A percentile compares a stretch with the other conserved stretches of the same genome.
phyloP scores from a whole-genome alignment of 306 rosid genomes.

The Quercus parvula region DNA sequence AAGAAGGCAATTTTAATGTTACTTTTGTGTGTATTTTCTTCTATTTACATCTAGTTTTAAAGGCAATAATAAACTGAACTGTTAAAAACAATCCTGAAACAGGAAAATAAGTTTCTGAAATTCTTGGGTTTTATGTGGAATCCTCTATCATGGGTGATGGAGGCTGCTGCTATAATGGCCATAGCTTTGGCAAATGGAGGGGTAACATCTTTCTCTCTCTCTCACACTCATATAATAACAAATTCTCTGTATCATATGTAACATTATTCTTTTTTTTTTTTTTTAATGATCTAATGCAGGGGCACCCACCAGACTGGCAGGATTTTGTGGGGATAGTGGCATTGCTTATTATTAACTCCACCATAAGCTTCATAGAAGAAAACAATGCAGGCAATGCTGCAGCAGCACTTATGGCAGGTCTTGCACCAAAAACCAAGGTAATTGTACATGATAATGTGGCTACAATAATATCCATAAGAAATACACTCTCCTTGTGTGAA shows the following conservation, averaged over 20 bases:
- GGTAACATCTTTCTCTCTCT: constrained; percentile 30
- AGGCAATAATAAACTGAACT: background rate
- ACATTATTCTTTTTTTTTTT: background rate
- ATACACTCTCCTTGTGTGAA: background rate
- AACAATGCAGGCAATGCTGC: constrained; percentile 98
- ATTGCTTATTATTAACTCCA: constrained; percentile 73
- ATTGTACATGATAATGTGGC: background rate
- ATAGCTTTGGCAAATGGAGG: constrained; percentile 92
- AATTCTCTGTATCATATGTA: background rate
- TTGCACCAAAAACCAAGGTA: constrained; percentile 91
- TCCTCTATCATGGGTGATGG: constrained; percentile 98
- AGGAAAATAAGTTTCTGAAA: constrained; percentile 72
- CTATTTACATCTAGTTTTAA: background rate
- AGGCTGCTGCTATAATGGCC: constrained; percentile 88
- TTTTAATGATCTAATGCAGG: constrained; percentile 35
- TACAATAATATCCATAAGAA: background rate
- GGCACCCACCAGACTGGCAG: constrained; percentile 86
- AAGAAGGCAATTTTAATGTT: constrained; percentile 42
- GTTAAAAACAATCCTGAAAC: constrained; percentile 12
- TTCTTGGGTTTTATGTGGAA: constrained; percentile 98
- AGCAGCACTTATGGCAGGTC: constrained; percentile 93
- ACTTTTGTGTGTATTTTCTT: background rate
- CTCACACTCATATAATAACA: background rate
- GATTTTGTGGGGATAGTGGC: constrained; percentile 68
- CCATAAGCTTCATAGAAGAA: constrained; percentile 88